Conservation (phyloP, 129 eudicot genomes). For the carrot (Daucus carota) region DH1_v3.0 NC_030381.2:53219001-53219500, state of each 20-base stretch:
- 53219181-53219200: conserved; percentile 42
- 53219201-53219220: conserved; percentile 28
- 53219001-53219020: neutral
- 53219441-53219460: conserved; percentile 30
- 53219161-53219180: conserved; percentile 56
- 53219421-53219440: conserved; percentile 40
- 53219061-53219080: neutral
- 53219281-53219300: conserved; percentile 18
- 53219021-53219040: neutral
- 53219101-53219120: neutral
- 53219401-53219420: conserved; percentile 27
- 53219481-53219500: conserved; percentile 17
- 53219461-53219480: conserved; percentile 29
- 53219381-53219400: conserved; percentile 5
- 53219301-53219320: conserved; percentile 10
- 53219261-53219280: neutral
- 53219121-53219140: neutral
- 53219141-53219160: conserved; percentile 80
- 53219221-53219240: conserved; percentile 49
- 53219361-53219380: conserved; percentile 1
- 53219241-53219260: neutral
- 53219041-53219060: neutral
- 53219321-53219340: conserved; percentile 8
- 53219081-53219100: neutral
- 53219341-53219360: conserved; percentile 14